These are phyloP conservation scores for Camellia oleifera DNA, from an alignment of 179 eudicot species.

Conservation along the genomic window DNA sequence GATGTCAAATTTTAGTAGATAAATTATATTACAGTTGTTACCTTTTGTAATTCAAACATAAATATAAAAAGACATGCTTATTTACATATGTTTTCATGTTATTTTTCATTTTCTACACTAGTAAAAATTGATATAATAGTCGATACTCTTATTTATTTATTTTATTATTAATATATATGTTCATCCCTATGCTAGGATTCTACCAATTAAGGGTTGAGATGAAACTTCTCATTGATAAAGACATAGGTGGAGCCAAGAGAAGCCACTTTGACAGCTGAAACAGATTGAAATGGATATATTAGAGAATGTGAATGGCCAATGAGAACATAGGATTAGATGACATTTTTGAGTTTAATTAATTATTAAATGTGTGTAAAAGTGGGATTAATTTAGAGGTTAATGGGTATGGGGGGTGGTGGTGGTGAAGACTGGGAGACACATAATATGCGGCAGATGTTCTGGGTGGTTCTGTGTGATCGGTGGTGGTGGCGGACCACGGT, in stretches of 20 bases:
- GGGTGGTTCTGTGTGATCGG: conserved; percentile 5
- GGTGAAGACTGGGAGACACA: conserved; percentile 12
- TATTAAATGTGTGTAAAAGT: background rate
- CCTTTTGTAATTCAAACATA: too few relatives aligned
- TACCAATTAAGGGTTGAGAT: too few relatives aligned
- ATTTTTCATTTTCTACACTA: too few relatives aligned
- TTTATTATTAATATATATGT: too few relatives aligned
- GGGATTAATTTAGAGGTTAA: background rate
- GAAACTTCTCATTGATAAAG: background rate
- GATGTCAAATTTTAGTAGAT: too few relatives aligned
- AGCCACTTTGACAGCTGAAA: conserved; percentile 4
- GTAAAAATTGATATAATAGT: too few relatives aligned
- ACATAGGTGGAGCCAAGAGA: background rate
- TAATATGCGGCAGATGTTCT: conserved; percentile 12
- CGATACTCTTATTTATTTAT: too few relatives aligned
- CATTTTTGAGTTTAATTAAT: background rate
- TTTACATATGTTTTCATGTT: too few relatives aligned
- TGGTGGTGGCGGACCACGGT: conserved; percentile 19
- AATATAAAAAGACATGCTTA: too few relatives aligned
- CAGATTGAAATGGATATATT: conserved; percentile 8
- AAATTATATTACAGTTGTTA: too few relatives aligned
- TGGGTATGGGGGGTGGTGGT: too few relatives aligned
- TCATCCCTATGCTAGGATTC: background rate
- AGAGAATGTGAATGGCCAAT: background rate
- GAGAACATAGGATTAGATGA: background rate